These are phyloP conservation scores for Rhodotorula babjevae DNA, from an alignment of 768 basidiomycete species.

Conservation along the genomic window DNA sequence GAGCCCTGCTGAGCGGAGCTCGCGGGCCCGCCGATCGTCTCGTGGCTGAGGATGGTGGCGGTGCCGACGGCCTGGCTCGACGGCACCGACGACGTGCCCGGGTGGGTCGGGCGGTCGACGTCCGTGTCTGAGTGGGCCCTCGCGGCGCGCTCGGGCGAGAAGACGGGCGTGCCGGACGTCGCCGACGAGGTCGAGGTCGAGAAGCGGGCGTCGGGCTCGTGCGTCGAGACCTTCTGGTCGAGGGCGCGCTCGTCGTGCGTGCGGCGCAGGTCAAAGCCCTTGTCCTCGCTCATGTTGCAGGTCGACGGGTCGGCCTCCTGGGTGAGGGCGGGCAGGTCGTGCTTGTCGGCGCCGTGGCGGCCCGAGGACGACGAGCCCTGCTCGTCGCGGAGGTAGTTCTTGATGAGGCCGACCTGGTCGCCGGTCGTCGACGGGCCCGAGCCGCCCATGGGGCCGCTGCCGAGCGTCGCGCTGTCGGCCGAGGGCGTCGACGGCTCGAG, in stretches of 20 bases:
- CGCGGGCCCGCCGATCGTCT: too few species aligned
- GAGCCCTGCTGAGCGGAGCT: too few species aligned
- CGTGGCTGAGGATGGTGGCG: too few species aligned
- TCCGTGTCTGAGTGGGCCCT: too few species aligned
- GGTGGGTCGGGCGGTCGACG: too few species aligned
- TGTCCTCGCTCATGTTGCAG: neutral
- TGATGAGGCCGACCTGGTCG: neutral
- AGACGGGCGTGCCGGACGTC: too few species aligned
- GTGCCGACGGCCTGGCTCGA: too few species aligned
- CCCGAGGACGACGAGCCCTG: neutral
- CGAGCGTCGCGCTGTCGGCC: neutral
- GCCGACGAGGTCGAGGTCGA: too few species aligned
- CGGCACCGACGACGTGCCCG: too few species aligned
- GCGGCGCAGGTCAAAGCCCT: neutral
- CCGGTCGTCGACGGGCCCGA: neutral
- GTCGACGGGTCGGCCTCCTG: neutral
- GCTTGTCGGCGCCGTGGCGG: neutral
- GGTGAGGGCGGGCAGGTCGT: neutral
- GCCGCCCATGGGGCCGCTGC: too few species aligned
- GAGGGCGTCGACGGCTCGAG: too few species aligned
- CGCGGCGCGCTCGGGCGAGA: too few species aligned
- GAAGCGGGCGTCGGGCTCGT: neutral
- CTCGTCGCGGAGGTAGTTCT: neutral
- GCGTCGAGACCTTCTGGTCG: neutral
- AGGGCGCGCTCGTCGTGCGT: neutral